Evolutionary conservation across 1,139 yeast genomes (phyloP).

Genomic region (Zhuliangozyma blackwelliae): DNA sequence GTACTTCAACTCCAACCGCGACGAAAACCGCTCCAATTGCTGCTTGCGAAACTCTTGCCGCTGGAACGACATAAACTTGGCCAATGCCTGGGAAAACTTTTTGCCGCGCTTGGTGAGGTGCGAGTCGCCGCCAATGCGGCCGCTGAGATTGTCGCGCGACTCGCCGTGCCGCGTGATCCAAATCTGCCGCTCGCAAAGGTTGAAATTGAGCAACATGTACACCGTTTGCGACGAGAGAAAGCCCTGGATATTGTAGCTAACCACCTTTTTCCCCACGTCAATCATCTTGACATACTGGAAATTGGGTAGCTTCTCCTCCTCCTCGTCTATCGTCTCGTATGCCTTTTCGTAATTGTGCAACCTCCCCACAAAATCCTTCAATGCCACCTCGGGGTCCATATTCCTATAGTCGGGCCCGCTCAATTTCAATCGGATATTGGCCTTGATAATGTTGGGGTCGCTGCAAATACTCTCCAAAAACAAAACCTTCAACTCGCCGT

Average conservation of each 20-base stretch:
- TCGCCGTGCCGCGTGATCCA: conserved; percentile 98
- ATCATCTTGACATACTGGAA: conserved; percentile 93
- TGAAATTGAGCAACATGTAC: conserved; percentile 84
- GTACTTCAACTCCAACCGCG: conserved; percentile 39
- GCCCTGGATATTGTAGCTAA: conserved; percentile 87
- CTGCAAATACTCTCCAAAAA: conserved; percentile 87
- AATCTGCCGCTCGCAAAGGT: conserved; percentile 83
- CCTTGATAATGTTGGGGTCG: conserved; percentile 70
- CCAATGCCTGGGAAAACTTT: conserved; percentile 66
- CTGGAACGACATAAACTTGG: conserved; percentile 71
- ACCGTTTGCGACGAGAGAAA: conserved; percentile 92
- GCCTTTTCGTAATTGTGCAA: conserved; percentile 82
- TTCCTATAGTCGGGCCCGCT: conserved; percentile 90
- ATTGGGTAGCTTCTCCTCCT: conserved; percentile 55
- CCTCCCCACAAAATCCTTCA: conserved; percentile 78
- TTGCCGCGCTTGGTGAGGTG: conserved; percentile 73
- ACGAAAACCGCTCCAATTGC: conserved; percentile 54
- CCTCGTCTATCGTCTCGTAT: conserved; percentile 83
- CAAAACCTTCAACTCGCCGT: conserved; percentile 73
- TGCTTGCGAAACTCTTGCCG: conserved; percentile 63
- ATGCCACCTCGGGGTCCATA: conserved; percentile 79
- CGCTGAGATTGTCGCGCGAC: conserved; percentile 75
- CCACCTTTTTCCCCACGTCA: conserved; percentile 91
- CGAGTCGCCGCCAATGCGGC: conserved; percentile 90
- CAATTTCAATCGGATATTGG: conserved; percentile 77